Evolutionary conservation across 139 green algal genomes (phyloP), one percentile per base, ranked within the genome.

Genomic region (Raphidocelis subcapitata): DNA sequence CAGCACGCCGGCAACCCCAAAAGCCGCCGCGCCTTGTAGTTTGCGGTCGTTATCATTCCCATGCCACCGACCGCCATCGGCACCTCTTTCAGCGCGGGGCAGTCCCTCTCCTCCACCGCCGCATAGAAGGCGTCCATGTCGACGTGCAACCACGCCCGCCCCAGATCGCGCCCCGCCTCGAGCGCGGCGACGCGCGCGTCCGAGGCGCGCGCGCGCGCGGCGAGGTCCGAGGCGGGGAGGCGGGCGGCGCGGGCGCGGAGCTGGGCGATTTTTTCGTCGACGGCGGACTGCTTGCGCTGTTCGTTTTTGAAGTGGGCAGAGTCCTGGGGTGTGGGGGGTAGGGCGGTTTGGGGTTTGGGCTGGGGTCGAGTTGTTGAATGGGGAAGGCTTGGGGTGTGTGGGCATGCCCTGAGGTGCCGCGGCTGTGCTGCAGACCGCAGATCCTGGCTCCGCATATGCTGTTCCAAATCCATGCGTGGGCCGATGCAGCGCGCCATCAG

Each of bases 91-190:
- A 96, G 72, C 0, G 56, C 37, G 0, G 91, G 92, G 35, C 91
- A 73, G n/a, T 86, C 75, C 55, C 81, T 79, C 81, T 92, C 88
- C 64, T 96, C 88, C 8, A 86, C 80, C 29, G 89, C 49, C 16
- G 85, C 84, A 32, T 86, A 93, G 78, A 98, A 98, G 5, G 88
- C 89, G 44, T 98, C 93, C 94, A 98, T 97, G 81, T 99, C 95
- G 0, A 97, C 88, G 71, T 95, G 86, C n/a, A 98, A 65, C 89
- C 90, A 97, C 31, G 63, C 82, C 21, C 85, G 82, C 3, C 56
- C 86, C 23, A 94, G 79, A 65, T 97, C 90, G 5, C 92, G 73
- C 1, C 29, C 61, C 1, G 84, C 85, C 76, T 97, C 89, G 28
- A 96, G 82, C n/a, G 69, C 49, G 1, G 81, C 76, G 0, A 96